Conservation (phyloP, 208 protist genomes). For the Trypanosoma rangeli region DNA sequence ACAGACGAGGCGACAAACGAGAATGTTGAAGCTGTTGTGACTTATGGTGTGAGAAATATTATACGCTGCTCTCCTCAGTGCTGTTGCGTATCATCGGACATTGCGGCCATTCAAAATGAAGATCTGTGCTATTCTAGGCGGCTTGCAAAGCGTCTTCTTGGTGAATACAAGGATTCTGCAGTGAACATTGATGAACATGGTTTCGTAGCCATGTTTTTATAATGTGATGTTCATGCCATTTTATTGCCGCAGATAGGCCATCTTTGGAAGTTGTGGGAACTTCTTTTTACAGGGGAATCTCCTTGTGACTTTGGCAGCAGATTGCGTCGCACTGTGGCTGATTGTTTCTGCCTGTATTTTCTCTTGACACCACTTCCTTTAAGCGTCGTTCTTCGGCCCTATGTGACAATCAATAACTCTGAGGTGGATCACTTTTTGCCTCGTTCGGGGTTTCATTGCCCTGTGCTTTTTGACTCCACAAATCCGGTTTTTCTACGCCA, state of each 20-base stretch:
- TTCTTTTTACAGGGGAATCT: constrained; percentile 30
- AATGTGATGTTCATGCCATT: constrained; percentile 24
- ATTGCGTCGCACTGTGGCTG: constrained; percentile 5
- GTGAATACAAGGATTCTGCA: background rate
- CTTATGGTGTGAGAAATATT: background rate
- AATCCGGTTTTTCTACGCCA: constrained; percentile 36
- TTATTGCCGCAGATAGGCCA: constrained; percentile 26
- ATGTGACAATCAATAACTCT: constrained; percentile 35
- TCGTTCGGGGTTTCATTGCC: background rate
- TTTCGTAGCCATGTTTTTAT: constrained; percentile 15
- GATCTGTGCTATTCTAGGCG: constrained; percentile 11
- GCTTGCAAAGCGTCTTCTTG: constrained; percentile 11
- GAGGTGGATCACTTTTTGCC: constrained; percentile 21
- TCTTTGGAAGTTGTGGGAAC: constrained; percentile 43
- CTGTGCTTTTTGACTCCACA: constrained; percentile 24
- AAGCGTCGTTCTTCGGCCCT: constrained; percentile 26
- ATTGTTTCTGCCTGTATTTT: constrained; percentile 20
- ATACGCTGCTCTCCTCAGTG: constrained; percentile 10
- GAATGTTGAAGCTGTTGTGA: background rate
- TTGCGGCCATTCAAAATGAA: constrained; percentile 19
- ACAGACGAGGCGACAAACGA: background rate
- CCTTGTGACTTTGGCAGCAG: constrained; percentile 16
- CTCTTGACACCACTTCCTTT: constrained; percentile 28
- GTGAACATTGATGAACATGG: background rate
- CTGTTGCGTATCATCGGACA: constrained; percentile 5